Evolutionary conservation across 2,329 filamentous ascomycete species (phyloP).

Genomic region (Aspergillus caelatus): DNA sequence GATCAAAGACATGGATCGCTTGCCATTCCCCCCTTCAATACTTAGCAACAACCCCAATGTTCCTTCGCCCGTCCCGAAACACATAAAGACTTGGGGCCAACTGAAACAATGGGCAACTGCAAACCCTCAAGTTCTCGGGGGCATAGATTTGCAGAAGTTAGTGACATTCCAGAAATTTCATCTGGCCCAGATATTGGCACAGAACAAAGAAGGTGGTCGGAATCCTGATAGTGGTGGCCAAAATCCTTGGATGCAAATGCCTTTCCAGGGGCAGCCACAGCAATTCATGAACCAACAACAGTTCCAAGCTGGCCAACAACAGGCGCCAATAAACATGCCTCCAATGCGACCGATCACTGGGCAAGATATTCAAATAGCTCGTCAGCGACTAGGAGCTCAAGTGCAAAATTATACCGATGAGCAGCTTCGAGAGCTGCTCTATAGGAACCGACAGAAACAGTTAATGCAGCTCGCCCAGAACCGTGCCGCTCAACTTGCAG

Average conservation of each 20-base stretch:
- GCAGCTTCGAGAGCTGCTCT: constrained; percentile 42
- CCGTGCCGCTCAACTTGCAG: constrained; percentile 28
- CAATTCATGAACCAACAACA: constrained; percentile 33
- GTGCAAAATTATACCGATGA: constrained; percentile 45
- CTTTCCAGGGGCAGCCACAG: constrained; percentile 31
- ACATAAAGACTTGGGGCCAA: constrained; percentile 59
- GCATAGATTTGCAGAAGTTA: constrained; percentile 45
- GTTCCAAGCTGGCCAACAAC: constrained; percentile 32
- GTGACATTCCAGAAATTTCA: constrained; percentile 47
- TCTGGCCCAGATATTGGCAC: constrained; percentile 42
- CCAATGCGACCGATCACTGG: constrained; percentile 38
- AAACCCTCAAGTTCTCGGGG: constrained; percentile 49
- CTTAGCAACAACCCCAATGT: constrained; percentile 36
- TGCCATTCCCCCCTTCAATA: constrained; percentile 41
- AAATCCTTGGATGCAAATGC: constrained; percentile 23
- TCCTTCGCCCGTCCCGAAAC: constrained; percentile 47
- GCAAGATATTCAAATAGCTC: constrained; percentile 40
- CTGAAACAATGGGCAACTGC: constrained; percentile 57
- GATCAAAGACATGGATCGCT: constrained; percentile 46
- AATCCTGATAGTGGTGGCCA: constrained; percentile 29
- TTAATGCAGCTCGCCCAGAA: constrained; percentile 36
- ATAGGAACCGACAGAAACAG: constrained; percentile 40
- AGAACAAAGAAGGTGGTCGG: constrained; percentile 29
- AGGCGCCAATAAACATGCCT: constrained; percentile 30
- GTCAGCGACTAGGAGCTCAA: constrained; percentile 38